Evolutionary conservation across 805 yeast genomes (phyloP).

Genomic region (Ogataea siamensis): DNA sequence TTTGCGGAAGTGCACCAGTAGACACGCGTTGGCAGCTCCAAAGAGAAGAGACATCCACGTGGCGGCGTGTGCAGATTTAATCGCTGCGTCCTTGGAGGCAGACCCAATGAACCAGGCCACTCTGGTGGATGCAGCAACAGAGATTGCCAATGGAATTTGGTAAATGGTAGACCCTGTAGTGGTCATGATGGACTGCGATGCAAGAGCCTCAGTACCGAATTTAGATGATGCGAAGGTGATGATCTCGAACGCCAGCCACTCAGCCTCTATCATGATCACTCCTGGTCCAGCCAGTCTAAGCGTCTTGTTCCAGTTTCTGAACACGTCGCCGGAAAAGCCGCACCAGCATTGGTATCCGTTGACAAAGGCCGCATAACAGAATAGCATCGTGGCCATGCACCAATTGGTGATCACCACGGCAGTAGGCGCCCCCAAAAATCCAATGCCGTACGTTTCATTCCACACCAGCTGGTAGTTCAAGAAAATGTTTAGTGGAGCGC

Average conservation of each 20-base stretch:
- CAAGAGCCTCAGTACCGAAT: conserved; percentile 51
- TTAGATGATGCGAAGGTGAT: conserved; percentile 54
- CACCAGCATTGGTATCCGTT: conserved; percentile 52
- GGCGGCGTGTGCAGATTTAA: conserved; percentile 38
- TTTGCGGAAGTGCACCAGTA: conserved; percentile 43
- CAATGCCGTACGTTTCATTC: conserved; percentile 43
- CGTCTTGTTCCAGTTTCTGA: conserved; percentile 45
- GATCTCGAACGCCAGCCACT: conserved; percentile 57
- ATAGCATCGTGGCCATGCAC: conserved; percentile 50
- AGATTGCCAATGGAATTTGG: conserved; percentile 57
- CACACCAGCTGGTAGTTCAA: conserved; percentile 49
- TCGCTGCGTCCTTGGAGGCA: conserved; percentile 36
- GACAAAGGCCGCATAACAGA: conserved; percentile 40
- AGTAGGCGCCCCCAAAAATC: conserved; percentile 59
- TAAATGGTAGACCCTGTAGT: conserved; percentile 48
- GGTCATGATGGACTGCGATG: conserved; percentile 50
- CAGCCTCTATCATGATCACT: conserved; percentile 57
- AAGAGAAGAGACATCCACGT: conserved; percentile 34
- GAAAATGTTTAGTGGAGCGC: conserved; percentile 52
- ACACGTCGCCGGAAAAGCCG: conserved; percentile 42
- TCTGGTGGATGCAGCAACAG: conserved; percentile 57
- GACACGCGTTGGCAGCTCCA: conserved; percentile 44
- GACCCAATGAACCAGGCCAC: conserved; percentile 56
- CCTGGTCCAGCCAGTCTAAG: conserved; percentile 52
- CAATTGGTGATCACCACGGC: conserved; percentile 57